Conservation (phyloP, 2,329 filamentous ascomycete species). For the Didymella keratinophila region DNA sequence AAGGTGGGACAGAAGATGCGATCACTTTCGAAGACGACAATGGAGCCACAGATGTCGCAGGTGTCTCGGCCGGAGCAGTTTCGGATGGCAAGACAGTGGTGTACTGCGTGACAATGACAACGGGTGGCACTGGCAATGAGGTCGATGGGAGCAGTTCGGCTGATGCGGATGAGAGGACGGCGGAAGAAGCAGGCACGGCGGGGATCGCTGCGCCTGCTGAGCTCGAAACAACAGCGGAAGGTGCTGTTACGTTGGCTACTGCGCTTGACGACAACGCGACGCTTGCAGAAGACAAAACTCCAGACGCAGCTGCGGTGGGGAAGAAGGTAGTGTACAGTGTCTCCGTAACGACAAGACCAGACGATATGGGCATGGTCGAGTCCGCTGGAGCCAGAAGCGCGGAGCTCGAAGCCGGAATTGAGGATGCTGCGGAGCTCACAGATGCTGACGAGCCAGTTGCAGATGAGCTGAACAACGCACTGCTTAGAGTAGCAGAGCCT, state of each 20-base stretch:
- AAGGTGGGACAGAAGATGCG: neutral
- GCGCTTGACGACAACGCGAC: constrained; percentile 5
- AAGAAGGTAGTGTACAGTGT: constrained; percentile 43
- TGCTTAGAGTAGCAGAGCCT: constrained; percentile 10
- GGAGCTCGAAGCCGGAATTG: constrained; percentile 4
- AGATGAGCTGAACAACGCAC: neutral
- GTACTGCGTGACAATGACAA: constrained; percentile 43
- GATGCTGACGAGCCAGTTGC: constrained; percentile 8
- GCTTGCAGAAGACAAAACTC: constrained; percentile 4
- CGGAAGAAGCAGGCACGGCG: constrained; percentile 4
- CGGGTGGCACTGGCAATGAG: constrained; percentile 33
- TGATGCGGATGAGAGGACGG: constrained; percentile 6
- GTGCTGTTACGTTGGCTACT: neutral
- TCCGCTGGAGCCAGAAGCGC: constrained; percentile 5
- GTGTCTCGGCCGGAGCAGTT: constrained; percentile 9
- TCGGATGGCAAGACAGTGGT: constrained; percentile 32
- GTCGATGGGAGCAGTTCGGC: constrained; percentile 22
- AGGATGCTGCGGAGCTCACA: constrained; percentile 6
- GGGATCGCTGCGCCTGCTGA: constrained; percentile 11
- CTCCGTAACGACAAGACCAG: constrained; percentile 32
- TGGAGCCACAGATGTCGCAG: neutral
- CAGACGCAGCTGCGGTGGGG: constrained; percentile 23
- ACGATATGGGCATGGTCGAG: constrained; percentile 22
- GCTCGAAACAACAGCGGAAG: constrained; percentile 2
- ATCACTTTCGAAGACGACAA: constrained; percentile 1